A percentile compares a stretch with the other conserved stretches of the same genome.
phyloP scores from a whole-genome alignment of 352 stramenopile species.

The Globisporangium viniferum region DNA sequence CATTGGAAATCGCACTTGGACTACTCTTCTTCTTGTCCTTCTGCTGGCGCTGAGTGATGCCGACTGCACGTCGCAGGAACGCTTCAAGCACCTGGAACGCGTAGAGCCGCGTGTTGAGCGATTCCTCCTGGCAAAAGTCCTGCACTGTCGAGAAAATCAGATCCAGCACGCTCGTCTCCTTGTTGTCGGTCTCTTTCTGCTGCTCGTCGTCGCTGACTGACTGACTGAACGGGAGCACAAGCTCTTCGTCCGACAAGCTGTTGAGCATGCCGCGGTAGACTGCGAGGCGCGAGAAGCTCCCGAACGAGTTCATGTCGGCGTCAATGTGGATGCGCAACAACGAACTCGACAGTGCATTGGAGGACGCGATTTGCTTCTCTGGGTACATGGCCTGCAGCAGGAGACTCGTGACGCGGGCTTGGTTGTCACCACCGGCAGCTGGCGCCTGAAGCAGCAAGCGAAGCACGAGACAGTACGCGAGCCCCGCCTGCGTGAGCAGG shows the following conservation, averaged over 20 bases:
- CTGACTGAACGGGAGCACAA: constrained; percentile 25
- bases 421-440: constrained; percentile 1
- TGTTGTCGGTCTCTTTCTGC: neutral
- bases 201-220: neutral
- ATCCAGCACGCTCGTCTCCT: constrained; percentile 39
- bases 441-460: constrained; percentile 47
- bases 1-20: neutral
- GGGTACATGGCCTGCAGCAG: constrained; percentile 41
- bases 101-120: constrained; percentile 69
- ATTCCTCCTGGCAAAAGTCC: constrained; percentile 49
- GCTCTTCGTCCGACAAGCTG: constrained; percentile 53
- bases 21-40: neutral
- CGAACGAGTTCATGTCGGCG: constrained; percentile 39
- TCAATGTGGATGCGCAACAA: constrained; percentile 32
- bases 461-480: constrained; percentile 67
- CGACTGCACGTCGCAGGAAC: constrained; percentile 60
- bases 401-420: constrained; percentile 21
- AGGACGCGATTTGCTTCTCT: constrained; percentile 14
- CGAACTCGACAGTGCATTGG: neutral
- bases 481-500: constrained; percentile 66
- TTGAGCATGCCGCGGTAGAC: constrained; percentile 71
- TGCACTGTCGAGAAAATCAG: constrained; percentile 53
- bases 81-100: constrained; percentile 81
- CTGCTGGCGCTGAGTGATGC: constrained; percentile 40
- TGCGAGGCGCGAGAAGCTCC: constrained; percentile 53